A percentile compares a stretch with the other conserved stretches of the same genome.
These are phyloP conservation scores for Penicillium antarcticum DNA, from an alignment of 495 filamentous ascomycete genomes.

Conservation along the genomic window DNA sequence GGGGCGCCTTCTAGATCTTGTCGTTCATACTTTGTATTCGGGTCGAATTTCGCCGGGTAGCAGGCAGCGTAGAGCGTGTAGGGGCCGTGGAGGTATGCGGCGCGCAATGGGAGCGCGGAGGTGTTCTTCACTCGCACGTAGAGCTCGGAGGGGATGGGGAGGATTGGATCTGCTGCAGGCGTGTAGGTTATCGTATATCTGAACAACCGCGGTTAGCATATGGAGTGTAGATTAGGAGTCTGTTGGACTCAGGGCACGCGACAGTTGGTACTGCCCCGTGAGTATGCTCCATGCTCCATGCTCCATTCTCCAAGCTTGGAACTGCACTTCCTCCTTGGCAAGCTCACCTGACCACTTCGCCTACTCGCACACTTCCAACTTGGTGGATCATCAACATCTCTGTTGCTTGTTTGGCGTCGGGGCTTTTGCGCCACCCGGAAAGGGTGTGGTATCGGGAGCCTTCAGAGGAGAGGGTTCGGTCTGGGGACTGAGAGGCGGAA, in stretches of 20 bases:
- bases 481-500: constrained; percentile 41
- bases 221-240: not conserved
- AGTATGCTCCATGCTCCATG: not conserved
- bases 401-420: constrained; percentile 15
- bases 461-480: constrained; percentile 20
- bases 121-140: constrained; percentile 87
- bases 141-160: constrained; percentile 74
- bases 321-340: constrained; percentile 1
- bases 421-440: constrained; percentile 38
- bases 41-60: constrained; percentile 75
- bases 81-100: constrained; percentile 92
- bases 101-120: constrained; percentile 84
- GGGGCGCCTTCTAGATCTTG: constrained; percentile 63
- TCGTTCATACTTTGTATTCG: constrained; percentile 66
- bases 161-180: constrained; percentile 80
- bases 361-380: constrained; percentile 83
- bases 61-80: constrained; percentile 86
- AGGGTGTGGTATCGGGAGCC: constrained; percentile 31
- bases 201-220: not conserved
- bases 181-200: constrained; percentile 92
- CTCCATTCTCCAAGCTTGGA: not conserved
- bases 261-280: not conserved
- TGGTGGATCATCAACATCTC: constrained; percentile 89
- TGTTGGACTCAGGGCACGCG: not conserved
- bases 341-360: constrained; percentile 72